Percentiles rank a stretch among this genome's conserved stretches.
Evolutionary conservation across 2,329 filamentous ascomycete genomes (phyloP).

Genomic region (Phyllosticta paracitricarpa): DNA sequence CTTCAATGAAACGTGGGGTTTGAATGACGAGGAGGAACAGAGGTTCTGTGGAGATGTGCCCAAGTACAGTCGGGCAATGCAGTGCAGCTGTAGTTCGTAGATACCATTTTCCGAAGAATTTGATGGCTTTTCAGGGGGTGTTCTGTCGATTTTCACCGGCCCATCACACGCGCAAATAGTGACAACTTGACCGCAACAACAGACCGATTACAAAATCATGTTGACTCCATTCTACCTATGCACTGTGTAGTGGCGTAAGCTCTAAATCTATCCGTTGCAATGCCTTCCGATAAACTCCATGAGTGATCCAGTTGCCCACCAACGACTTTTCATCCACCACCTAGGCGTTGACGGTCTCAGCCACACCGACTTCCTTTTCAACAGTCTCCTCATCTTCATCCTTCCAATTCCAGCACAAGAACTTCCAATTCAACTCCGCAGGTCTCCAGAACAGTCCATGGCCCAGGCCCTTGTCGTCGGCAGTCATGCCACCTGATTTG

Average conservation of each 20-base stretch:
- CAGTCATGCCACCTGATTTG: constrained; percentile 70
- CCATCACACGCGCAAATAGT: background rate
- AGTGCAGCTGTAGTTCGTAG: constrained; percentile 91
- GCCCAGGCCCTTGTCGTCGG: constrained; percentile 43
- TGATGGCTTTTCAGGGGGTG: background rate
- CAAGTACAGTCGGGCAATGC: constrained; percentile 64
- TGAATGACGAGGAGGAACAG: constrained; percentile 62
- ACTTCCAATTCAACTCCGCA: constrained; percentile 74
- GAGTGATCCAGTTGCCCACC: background rate
- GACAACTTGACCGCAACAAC: background rate
- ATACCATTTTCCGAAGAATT: background rate
- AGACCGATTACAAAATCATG: background rate
- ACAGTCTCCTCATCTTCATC: background rate
- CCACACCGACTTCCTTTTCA: background rate
- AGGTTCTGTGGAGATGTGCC: constrained; percentile 83
- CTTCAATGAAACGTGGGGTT: constrained; percentile 68
- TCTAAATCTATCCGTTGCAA: background rate
- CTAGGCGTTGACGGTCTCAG: constrained; percentile 2
- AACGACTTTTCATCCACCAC: background rate
- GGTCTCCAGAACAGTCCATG: constrained; percentile 58
- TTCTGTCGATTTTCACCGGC: background rate
- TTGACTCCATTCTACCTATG: background rate
- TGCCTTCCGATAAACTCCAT: background rate
- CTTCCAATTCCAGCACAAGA: constrained; percentile 63
- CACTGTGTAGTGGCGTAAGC: background rate